Conservation (phyloP, 2,329 filamentous ascomycete species). For the Curvularia verruculosa region DNA sequence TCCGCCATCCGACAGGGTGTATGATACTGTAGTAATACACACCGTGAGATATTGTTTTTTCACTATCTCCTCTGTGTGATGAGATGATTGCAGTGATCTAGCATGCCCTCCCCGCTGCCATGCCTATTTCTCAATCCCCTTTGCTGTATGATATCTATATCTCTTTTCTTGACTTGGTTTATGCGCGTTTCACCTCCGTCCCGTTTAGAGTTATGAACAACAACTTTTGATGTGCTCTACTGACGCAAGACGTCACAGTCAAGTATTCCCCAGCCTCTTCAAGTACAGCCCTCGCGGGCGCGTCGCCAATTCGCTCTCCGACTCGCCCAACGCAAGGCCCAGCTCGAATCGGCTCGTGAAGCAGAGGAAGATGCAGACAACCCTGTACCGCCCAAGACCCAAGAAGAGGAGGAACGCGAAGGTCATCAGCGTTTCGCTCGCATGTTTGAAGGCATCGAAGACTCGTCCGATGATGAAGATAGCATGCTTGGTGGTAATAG, state of each 20-base stretch:
- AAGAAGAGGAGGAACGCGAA: conserved; percentile 40
- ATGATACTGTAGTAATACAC: conserved; percentile 42
- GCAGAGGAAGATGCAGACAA: conserved; percentile 24
- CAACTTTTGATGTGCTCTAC: conserved; percentile 41
- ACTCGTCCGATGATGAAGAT: conserved; percentile 39
- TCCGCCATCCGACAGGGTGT: conserved; percentile 30
- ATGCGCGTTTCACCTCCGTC: conserved; percentile 16
- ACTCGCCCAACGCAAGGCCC: conserved; percentile 62
- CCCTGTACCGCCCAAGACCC: conserved; percentile 17
- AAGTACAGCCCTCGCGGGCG: conserved; percentile 84
- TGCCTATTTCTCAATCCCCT: conserved; percentile 4
- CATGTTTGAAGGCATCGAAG: conserved; percentile 46
- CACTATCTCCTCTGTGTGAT: conserved; percentile 22
- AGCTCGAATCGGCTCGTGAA: conserved; percentile 35
- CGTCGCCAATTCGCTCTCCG: conserved; percentile 89
- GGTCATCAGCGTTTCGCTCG: conserved; percentile 42
- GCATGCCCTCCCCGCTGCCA: conserved; percentile 1
- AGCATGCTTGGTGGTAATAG: conserved; percentile 19
- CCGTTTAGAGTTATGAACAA: background rate
- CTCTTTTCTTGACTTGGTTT: conserved; percentile 1
- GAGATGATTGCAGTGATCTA: conserved; percentile 10
- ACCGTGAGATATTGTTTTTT: conserved; percentile 27
- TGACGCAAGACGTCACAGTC: conserved; percentile 15
- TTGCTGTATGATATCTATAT: background rate
- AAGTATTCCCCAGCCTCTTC: conserved; percentile 64